phyloP scores from a whole-genome alignment of 2,329 filamentous ascomycete genomes.

The Tolypocladium guangdongense region DNA sequence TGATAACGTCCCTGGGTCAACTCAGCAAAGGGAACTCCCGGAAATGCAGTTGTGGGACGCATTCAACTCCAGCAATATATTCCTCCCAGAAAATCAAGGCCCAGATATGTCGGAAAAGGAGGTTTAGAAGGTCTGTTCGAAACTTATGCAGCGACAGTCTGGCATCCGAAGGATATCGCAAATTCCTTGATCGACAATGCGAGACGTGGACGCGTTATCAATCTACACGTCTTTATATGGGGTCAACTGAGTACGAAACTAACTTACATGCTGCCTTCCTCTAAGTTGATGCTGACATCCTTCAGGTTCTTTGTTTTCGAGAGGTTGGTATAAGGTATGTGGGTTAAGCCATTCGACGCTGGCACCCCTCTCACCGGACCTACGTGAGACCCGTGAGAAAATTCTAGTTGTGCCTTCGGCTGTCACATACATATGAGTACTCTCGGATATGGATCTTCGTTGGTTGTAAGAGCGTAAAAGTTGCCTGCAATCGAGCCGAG shows the following conservation, averaged over 20 bases:
- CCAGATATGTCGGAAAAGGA: neutral
- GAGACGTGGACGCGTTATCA: neutral
- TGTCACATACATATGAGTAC: neutral
- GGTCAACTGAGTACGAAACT: neutral
- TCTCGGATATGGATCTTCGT: neutral
- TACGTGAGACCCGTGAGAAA: neutral
- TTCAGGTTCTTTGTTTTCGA: neutral
- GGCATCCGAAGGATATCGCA: neutral
- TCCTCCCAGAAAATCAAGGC: neutral
- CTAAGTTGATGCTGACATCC: neutral
- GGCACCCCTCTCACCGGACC: neutral
- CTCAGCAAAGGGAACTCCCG: neutral
- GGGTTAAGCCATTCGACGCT: neutral
- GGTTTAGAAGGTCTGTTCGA: neutral
- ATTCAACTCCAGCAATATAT: neutral
- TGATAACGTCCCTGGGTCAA: neutral
- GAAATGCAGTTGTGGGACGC: neutral
- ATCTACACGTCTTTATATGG: neutral
- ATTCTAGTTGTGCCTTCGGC: neutral
- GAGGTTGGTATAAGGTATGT: neutral
- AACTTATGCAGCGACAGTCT: neutral
- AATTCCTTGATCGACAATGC: neutral
- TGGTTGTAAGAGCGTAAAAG: neutral
- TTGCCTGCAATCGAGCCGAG: neutral
- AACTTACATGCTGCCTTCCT: neutral